Base-by-base conservation (phyloP, 441 rosid genomes). In the Gossypium davidsonii region DNA sequence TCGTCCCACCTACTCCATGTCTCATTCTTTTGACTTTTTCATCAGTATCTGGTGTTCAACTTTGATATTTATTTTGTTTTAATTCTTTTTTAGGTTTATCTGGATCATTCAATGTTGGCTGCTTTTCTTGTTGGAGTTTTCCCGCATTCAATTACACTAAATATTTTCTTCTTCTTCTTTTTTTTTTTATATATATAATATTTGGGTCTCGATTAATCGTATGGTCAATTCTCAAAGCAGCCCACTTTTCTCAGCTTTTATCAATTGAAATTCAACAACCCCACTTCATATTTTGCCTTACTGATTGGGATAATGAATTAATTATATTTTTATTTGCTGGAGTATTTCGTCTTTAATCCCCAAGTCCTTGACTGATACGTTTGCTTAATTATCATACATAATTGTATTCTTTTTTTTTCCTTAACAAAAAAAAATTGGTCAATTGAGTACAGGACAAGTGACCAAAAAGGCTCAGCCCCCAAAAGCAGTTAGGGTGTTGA, bases 381-480 rank as follows among this genome's bases (percentile, higher is more conserved):
- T 55, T 20, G 28, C 77, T 64, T 63, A 37, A 37, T 37, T 37
- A 37, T 37, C 42, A 37, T 37, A 37, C 42, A 37, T 37, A 37
- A 6, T 37, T 37, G 42, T 37, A 6, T 37, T 37, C 9, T 37
- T 37, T 37, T 31, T 34, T 34, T 37, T 37, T 34, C 2, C 42
- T 25, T 65, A 31, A n/a, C n/a, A 10, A 34, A 56, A 10, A 63
- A 52, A 56, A 59, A 46, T 37, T 49, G 62, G 18, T 46, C 42
- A 66, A 67, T 58, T 52, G 20, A 53, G 74, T 56, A 51, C 9
- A 60, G 74, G 84, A 64, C 74, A 80, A 80, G 78, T 79, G 79
- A 74, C 76, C 62, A 67, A 26, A 65, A 44, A 37, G 53, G 23
- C 28, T 67, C 57, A 70, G 74, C 73, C 82, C 59, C 9, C 9